These are phyloP conservation scores for Cyberlindnera saturnus DNA, from an alignment of 805 yeast genomes.

Conservation along the genomic window DNA sequence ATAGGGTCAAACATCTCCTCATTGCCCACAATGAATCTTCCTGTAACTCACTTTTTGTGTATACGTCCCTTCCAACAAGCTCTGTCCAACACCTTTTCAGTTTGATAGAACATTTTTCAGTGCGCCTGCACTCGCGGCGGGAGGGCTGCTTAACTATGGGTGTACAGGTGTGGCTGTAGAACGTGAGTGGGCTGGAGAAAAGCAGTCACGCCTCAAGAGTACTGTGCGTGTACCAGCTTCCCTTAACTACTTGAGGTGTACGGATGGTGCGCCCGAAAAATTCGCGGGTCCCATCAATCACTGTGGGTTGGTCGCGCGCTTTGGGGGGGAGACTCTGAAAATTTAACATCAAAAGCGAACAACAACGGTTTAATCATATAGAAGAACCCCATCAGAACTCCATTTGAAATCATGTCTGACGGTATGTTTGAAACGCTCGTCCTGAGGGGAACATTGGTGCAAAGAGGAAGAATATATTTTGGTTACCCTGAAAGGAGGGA, in stretches of 20 bases:
- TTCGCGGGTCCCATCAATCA: background rate
- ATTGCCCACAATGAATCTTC: background rate
- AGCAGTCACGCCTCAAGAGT: background rate
- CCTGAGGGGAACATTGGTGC: no score
- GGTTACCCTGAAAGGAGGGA: background rate
- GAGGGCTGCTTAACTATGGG: background rate
- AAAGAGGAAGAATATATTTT: background rate
- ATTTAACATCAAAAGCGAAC: slow-evolving; percentile 12
- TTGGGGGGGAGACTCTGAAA: slow-evolving; percentile 11
- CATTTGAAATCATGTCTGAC: slow-evolving; percentile 24
- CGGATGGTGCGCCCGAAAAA: background rate
- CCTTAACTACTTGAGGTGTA: slow-evolving; percentile 1
- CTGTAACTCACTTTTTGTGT: slow-evolving; percentile 11
- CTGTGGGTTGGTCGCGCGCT: background rate
- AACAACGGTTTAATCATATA: background rate
- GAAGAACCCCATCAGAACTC: slow-evolving; percentile 2
- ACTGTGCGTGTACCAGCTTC: background rate
- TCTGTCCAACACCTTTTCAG: background rate
- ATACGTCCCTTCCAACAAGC: background rate
- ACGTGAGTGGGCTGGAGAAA: background rate
- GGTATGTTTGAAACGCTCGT: slow-evolving; percentile 17
- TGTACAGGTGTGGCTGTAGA: slow-evolving; percentile 1
- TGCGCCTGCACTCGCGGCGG: background rate
- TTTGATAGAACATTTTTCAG: slow-evolving; percentile 10
- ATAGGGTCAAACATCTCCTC: background rate